Evolutionary conservation across 768 basidiomycete genomes (phyloP), one percentile per base, ranked within the genome.

Genomic region (Russula sp.): DNA sequence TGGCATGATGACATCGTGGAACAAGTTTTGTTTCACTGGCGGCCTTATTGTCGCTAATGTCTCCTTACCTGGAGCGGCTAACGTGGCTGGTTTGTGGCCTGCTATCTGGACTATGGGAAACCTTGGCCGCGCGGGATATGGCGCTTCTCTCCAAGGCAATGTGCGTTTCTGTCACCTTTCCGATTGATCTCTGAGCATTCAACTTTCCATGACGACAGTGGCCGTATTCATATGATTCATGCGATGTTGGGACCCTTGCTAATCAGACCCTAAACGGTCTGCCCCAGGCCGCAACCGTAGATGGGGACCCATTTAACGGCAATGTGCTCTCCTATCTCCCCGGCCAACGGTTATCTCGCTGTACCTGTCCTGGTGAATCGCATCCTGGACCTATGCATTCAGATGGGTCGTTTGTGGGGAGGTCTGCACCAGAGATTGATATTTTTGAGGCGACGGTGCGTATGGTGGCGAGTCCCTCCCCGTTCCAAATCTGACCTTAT

Each of bases 21-120:
- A 97, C 76, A 94, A 96, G 75, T 90, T 98, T 67, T 98, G 92
- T 77, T 94, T 96, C 76, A 92, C 92, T 34, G 92, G 91, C 42
- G 94, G 94, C 46, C 79, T 91, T 62, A 78, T 94, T 57, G 85
- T 90, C 68, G 76, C 81, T 3, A 82, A 83, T 40, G 85, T 89
- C n/a, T 79, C 77, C 30, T 76, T 93, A 53, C 91, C 91, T 9
- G 91, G 91, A 0, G 72, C 76, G 10, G 83, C 79, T 69, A 84
- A 85, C 66, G 76, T 92, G 38, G 76, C 69, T 26, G 83, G 81
- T 62, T 73, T 92, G 3, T 92, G 90, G 90, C 90, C 90, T 53
- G 89, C 89, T 56, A 76, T 91, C 3, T 89, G 89, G 88, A 79
- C 86, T 1, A 86, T 91, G 86, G 88, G 86, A 26, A 89, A 96